Percentiles rank a stretch among this genome's conserved stretches.
These are phyloP conservation scores for Schizochytrium sp. DNA, from an alignment of 108 stramenopile species.

Conservation along the genomic window DNA sequence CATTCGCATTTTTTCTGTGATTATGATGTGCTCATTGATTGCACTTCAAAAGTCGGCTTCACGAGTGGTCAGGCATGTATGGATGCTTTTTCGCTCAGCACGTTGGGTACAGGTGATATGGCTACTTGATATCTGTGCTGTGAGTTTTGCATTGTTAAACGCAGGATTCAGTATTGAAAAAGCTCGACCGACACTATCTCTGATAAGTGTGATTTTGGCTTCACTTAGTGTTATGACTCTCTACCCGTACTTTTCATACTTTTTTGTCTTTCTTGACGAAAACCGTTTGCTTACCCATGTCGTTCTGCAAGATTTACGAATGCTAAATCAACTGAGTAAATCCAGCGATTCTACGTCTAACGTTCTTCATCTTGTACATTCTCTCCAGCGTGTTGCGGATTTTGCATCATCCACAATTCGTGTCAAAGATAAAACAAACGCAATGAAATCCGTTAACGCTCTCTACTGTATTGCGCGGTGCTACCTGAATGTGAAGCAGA, in stretches of 20 bases:
- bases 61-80: slow-evolving; percentile 26
- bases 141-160: slow-evolving; percentile 15
- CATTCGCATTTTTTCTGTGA: slow-evolving; percentile 13
- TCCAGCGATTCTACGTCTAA: neutral
- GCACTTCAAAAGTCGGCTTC: slow-evolving; percentile 51
- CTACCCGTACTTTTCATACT: slow-evolving; percentile 57
- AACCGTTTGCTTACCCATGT: slow-evolving; percentile 41
- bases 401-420: slow-evolving; percentile 34
- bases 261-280: slow-evolving; percentile 51
- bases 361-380: neutral
- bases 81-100: neutral
- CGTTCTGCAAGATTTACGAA: neutral
- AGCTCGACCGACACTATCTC: neutral
- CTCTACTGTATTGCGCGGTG: slow-evolving; percentile 27
- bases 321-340: neutral
- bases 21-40: slow-evolving; percentile 39
- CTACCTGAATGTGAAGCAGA: neutral
- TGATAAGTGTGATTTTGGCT: neutral
- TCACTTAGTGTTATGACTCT: slow-evolving; percentile 40
- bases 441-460: slow-evolving; percentile 17
- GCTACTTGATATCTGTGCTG: slow-evolving; percentile 2
- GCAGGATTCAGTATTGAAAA: neutral
- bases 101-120: slow-evolving; percentile 29
- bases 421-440: slow-evolving; percentile 47
- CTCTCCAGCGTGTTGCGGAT: slow-evolving; percentile 18